These are phyloP conservation scores for Mortierella antarctica DNA, from an alignment of 192 early-diverging fungal genomes.

Conservation along the genomic window DNA sequence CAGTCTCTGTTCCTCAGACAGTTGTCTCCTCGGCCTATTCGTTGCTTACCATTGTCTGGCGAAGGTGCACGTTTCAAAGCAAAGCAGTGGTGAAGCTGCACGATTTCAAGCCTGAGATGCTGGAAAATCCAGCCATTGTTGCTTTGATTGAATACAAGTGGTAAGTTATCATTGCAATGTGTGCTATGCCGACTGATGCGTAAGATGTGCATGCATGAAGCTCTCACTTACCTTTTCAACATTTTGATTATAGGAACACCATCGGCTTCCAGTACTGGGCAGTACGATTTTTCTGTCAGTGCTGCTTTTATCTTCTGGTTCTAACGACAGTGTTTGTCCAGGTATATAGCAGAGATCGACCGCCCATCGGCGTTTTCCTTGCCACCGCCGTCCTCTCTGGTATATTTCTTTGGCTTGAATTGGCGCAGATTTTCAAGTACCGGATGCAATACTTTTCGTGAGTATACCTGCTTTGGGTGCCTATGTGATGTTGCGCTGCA, in stretches of 20 bases:
- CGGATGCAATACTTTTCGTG: background rate
- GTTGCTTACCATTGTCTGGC: constrained; percentile 1
- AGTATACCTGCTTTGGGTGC: no score
- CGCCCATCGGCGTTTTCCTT: background rate
- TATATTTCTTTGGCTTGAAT: constrained; percentile 11
- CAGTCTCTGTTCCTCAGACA: no score
- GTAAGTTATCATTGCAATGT: no score
- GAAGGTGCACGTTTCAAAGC: background rate
- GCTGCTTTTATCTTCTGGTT: constrained; percentile 14
- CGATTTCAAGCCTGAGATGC: constrained; percentile 3
- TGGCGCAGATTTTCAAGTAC: background rate
- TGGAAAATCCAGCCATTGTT: constrained; percentile 14
- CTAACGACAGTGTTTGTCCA: constrained; percentile 2
- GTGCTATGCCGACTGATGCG: no score
- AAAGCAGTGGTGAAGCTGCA: background rate
- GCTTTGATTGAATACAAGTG: constrained; percentile 20
- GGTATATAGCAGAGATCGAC: background rate
- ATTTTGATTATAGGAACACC: constrained; percentile 20
- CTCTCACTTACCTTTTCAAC: no score
- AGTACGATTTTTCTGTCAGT: constrained; percentile 13
- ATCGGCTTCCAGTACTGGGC: constrained; percentile 11
- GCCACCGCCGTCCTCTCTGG: background rate
- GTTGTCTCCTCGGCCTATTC: background rate
- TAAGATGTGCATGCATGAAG: no score
- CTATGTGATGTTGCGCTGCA: no score